Percentiles rank a stretch among this genome's conserved stretches.
Evolutionary conservation across 345 rosid genomes (phyloP).

Genomic region (Raphanus sativus): DNA sequence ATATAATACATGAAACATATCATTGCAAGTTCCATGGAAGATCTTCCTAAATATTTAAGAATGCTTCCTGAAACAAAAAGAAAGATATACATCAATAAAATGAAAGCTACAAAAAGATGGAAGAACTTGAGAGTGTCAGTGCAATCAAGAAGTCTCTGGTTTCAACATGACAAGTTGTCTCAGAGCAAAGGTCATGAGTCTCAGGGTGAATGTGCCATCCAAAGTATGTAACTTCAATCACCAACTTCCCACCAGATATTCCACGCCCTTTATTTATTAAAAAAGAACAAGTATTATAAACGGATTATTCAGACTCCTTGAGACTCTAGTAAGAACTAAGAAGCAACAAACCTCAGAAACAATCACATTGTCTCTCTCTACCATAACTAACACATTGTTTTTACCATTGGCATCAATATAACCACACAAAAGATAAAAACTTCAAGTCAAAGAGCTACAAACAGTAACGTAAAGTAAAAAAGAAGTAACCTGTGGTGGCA

Average conservation of each 20-base stretch:
- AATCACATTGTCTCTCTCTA: slow-evolving; percentile 5
- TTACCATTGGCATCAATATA: not conserved
- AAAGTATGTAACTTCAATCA: slow-evolving; percentile 79
- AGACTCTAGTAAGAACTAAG: no score
- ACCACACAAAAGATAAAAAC: not conserved
- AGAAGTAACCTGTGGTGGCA: slow-evolving; percentile 56
- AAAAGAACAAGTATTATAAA: not conserved
- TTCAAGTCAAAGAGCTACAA: not conserved
- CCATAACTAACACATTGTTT: slow-evolving; percentile 8
- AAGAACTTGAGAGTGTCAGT: slow-evolving; percentile 78
- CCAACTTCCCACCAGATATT: slow-evolving; percentile 67
- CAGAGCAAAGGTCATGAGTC: slow-evolving; percentile 73
- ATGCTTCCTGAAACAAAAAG: no score
- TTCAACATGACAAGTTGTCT: slow-evolving; percentile 78
- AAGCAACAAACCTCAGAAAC: no score
- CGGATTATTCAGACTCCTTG: not conserved
- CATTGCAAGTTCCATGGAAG: no score
- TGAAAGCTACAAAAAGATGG: no score
- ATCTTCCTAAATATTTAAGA: no score
- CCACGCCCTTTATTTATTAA: slow-evolving; percentile 44
- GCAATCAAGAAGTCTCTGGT: slow-evolving; percentile 71
- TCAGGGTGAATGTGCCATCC: slow-evolving; percentile 77
- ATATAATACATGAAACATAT: no score
- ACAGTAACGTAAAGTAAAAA: not conserved
- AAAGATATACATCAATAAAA: no score